Conservation (phyloP, 2,329 filamentous ascomycete genomes). For the Ascosphaera apis region DNA sequence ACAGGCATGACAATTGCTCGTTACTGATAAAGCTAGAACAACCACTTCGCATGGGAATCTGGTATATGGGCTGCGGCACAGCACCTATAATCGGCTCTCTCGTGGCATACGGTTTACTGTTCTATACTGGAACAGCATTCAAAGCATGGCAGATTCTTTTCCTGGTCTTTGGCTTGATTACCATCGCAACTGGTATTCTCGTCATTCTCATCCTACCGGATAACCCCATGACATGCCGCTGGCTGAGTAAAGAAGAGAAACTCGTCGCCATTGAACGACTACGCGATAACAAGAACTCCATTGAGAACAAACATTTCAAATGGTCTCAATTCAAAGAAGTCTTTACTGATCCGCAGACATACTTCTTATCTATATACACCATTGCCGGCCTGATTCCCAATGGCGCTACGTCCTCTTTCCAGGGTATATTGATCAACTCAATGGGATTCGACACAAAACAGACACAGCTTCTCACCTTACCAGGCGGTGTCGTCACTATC, state of each 20-base stretch:
- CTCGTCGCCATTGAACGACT: conserved; percentile 5
- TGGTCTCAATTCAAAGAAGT: conserved; percentile 5
- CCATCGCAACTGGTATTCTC: conserved; percentile 2
- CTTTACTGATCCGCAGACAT: conserved; percentile 8
- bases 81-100: conserved; percentile 14
- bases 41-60: conserved; percentile 31
- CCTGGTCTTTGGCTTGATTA: conserved; percentile 2
- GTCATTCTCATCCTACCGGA: conserved; percentile 2
- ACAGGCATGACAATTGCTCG: no score
- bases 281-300: conserved; percentile 6
- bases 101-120: conserved; percentile 10
- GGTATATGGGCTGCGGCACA: conserved; percentile 32
- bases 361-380: conserved; percentile 4
- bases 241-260: conserved; percentile 6
- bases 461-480: conserved; percentile 18
- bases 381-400: no score
- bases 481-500: conserved; percentile 19
- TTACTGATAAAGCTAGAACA: conserved; percentile 24
- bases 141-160: conserved; percentile 6
- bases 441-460: no score
- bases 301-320: conserved; percentile 6
- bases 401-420: no score
- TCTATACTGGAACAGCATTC: conserved; percentile 7
- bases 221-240: conserved; percentile 4
- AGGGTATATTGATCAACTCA: no score